Evolutionary conservation across 2,329 filamentous ascomycete genomes (phyloP).

Genomic region (Nannizziopsis arthrosporioides): DNA sequence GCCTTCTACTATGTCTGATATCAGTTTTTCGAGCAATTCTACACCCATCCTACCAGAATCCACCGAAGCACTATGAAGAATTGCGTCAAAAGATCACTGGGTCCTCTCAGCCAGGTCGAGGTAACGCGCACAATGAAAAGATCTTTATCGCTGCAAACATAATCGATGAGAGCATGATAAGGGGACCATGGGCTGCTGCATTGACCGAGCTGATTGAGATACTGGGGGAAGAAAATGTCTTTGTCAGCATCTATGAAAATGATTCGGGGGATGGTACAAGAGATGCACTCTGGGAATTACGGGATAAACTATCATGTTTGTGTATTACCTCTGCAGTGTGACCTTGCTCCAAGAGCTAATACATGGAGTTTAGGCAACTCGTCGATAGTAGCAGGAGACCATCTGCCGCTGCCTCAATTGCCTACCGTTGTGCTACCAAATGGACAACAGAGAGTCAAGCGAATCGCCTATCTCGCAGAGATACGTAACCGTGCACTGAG

Average conservation of each 20-base stretch:
- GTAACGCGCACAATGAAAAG: conserved; percentile 7
- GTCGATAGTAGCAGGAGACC: conserved; percentile 8
- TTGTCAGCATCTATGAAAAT: conserved; percentile 13
- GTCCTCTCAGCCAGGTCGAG: neutral
- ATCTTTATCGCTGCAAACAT: conserved; percentile 12
- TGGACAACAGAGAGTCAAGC: conserved; percentile 6
- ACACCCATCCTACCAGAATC: conserved; percentile 8
- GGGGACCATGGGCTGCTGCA: conserved; percentile 3
- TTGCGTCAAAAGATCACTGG: neutral
- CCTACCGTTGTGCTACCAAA: conserved; percentile 5
- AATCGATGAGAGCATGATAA: conserved; percentile 9
- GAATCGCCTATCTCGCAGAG: conserved; percentile 10
- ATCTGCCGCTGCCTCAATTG: conserved; percentile 2
- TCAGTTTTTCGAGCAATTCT: conserved; percentile 6
- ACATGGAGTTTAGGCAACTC: conserved; percentile 5
- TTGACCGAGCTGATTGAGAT: conserved; percentile 7
- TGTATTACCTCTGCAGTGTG: neutral
- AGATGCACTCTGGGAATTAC: conserved; percentile 6
- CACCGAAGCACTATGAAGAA: conserved; percentile 6
- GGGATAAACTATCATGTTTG: conserved; percentile 6
- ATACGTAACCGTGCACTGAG: conserved; percentile 7
- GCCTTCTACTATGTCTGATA: neutral
- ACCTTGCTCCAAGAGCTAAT: neutral
- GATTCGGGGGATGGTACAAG: conserved; percentile 6
- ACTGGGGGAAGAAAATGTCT: conserved; percentile 8